Conservation (phyloP, 768 basidiomycete species). For the Tulasnella sp. region DNA sequence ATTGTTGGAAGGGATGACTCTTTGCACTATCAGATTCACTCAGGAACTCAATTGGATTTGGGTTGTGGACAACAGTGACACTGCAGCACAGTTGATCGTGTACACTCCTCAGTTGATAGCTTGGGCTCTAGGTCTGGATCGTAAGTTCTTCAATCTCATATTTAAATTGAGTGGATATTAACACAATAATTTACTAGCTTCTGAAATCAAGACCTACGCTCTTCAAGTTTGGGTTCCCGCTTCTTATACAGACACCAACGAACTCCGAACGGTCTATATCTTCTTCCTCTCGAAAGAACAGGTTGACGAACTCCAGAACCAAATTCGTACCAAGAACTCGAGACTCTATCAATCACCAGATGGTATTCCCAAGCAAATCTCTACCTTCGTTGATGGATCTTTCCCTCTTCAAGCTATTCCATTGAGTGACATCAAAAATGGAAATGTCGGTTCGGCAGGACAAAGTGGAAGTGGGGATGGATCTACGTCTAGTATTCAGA, state of each 20-base stretch:
- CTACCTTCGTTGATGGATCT: constrained; percentile 53
- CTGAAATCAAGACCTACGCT: constrained; percentile 38
- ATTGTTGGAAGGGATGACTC: constrained; percentile 21
- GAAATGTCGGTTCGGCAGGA: too few species aligned
- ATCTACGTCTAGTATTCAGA: constrained; percentile 12
- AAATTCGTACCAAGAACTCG: constrained; percentile 2
- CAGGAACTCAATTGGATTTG: constrained; percentile 50
- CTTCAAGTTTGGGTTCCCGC: constrained; percentile 58
- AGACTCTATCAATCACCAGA: constrained; percentile 21
- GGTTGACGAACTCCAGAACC: constrained; percentile 46
- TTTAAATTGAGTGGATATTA: constrained; percentile 25
- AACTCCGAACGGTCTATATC: constrained; percentile 57
- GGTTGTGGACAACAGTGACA: constrained; percentile 42
- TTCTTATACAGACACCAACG: constrained; percentile 40
- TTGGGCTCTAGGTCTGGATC: constrained; percentile 32
- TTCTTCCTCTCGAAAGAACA: constrained; percentile 47
- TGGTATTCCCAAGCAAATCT: constrained; percentile 42
- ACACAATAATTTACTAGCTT: constrained; percentile 21
- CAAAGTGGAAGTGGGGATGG: constrained; percentile 17
- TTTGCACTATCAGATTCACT: constrained; percentile 57
- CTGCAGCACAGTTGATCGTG: constrained; percentile 66
- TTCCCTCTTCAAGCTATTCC: constrained; percentile 41
- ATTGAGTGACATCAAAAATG: too few species aligned
- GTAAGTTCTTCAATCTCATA: constrained; percentile 29
- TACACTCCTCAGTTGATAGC: constrained; percentile 45